Evolutionary conservation across 257 asterid genomes (phyloP).

Genomic region (Cynanchum wilfordii): DNA sequence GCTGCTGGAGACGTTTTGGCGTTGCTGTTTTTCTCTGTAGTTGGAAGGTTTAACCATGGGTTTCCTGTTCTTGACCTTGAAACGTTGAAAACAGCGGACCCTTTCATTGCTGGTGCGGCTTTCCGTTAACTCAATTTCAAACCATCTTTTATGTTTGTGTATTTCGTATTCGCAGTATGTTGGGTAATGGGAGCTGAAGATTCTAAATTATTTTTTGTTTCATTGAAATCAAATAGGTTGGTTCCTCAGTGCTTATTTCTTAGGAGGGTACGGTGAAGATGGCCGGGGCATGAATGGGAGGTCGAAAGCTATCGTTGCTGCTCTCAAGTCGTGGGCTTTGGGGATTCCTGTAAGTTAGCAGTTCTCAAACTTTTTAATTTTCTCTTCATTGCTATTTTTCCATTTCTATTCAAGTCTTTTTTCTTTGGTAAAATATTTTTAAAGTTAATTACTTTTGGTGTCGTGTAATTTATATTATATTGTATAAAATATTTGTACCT

Average conservation of each 20-base stretch:
- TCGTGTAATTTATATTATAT: neutral
- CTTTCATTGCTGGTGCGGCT: conserved; percentile 71
- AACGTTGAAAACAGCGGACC: conserved; percentile 78
- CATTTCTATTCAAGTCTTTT: neutral
- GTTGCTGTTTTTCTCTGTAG: conserved; percentile 68
- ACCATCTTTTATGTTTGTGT: neutral
- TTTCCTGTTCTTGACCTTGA: conserved; percentile 65
- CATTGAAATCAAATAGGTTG: conserved; percentile 51
- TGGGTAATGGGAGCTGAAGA: neutral
- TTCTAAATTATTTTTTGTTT: conserved; percentile 6
- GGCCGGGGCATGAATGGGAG: conserved; percentile 78
- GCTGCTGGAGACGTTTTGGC: conserved; percentile 89
- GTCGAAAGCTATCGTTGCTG: conserved; percentile 57
- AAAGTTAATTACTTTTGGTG: neutral
- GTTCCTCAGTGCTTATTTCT: conserved; percentile 90
- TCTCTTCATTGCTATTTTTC: neutral
- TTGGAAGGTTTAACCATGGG: conserved; percentile 88
- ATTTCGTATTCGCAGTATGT: neutral
- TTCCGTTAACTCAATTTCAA: neutral
- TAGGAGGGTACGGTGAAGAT: conserved; percentile 85
- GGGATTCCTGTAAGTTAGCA: conserved; percentile 51
- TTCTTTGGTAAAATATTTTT: neutral
- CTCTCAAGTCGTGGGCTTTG: conserved; percentile 81
- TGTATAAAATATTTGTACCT: too few relatives aligned
- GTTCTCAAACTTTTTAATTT: neutral